Base-by-base conservation (phyloP, 78 protist species). In the Cavenderia fasciculata region DNA sequence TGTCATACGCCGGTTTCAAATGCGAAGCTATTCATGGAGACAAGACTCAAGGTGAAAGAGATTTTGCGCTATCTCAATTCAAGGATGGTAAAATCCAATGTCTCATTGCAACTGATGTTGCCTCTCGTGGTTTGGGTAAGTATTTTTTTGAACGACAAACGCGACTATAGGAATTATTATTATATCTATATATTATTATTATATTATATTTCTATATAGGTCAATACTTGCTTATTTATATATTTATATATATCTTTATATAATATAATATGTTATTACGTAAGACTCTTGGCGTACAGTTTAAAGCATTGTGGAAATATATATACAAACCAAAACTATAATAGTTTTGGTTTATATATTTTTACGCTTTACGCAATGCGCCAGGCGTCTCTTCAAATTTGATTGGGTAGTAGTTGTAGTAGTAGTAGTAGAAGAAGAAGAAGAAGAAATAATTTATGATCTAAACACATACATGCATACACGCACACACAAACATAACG, bases 101-200 rank as follows among this genome's bases (percentile, higher is more conserved):
- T 49, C 18, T 97, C 69, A 85, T 96, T 38, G 99, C 99, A 46
- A 99, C 99, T 18, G 99, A 97, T 43, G 99, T 99, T 3, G 99
- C 99, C 21, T 94, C 99, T 1, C 98, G 99, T 59, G 99, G 99
- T 3, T 87, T 99, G 59, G 99, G 92, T 71, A 62, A 5, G 98
- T 97, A 63, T 40, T 6, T n/a, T n/a, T n/a, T n/a, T n/a, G n/a
- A n/a, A n/a, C n/a, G n/a, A n/a, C n/a, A n/a, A n/a, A n/a, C n/a
- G n/a, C n/a, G n/a, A n/a, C 43, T 96, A 57, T 49, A 27, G 1
- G 54, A 36, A 41, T 40, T 7, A 57, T 43, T n/a, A 18, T 18
- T 34, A 62, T 36, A 12, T n/a, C 12, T 46, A 46, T 52, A 52
- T 4, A n/a, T 52, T 52, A 52, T 52, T 52, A 21, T 52, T 52